Evolutionary conservation across 2,329 filamentous ascomycete species (phyloP).

Genomic region (Hypoxylon sp.): DNA sequence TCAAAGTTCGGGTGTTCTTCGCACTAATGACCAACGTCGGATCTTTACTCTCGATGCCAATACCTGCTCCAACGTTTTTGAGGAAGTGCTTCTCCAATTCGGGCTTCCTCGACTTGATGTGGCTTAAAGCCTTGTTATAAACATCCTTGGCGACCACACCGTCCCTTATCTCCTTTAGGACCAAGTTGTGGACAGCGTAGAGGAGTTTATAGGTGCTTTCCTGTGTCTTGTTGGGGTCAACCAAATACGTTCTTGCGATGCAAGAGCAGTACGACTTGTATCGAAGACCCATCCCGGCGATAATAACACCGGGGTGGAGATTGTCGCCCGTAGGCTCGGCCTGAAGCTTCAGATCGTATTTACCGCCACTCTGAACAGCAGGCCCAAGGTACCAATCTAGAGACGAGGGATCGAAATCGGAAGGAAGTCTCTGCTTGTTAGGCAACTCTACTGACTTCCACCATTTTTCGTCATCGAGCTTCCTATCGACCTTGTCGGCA

Average conservation of each 20-base stretch:
- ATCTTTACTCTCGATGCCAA: constrained; percentile 93
- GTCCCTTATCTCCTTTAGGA: constrained; percentile 91
- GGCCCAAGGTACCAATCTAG: constrained; percentile 96
- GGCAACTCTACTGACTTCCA: constrained; percentile 84
- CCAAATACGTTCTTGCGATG: constrained; percentile 93
- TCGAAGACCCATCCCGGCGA: constrained; percentile 90
- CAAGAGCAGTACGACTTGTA: constrained; percentile 97
- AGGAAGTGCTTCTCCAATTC: constrained; percentile 95
- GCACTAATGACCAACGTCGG: constrained; percentile 85
- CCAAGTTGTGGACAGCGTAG: constrained; percentile 85
- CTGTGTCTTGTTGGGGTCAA: constrained; percentile 96
- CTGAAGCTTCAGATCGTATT: constrained; percentile 89
- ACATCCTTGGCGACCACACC: constrained; percentile 90
- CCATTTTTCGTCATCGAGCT: constrained; percentile 94
- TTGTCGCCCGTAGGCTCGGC: constrained; percentile 84
- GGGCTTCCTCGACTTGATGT: constrained; percentile 91
- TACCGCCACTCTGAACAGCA: constrained; percentile 93
- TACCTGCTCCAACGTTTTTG: constrained; percentile 91
- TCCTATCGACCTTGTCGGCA: constrained; percentile 88
- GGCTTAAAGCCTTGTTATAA: constrained; percentile 85
- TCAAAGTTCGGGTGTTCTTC: constrained; percentile 86
- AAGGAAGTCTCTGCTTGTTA: constrained; percentile 81
- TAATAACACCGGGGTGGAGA: constrained; percentile 92
- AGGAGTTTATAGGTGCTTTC: constrained; percentile 95
- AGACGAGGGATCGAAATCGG: constrained; percentile 88